Conservation (phyloP, 495 filamentous ascomycete genomes). For the Penicillium soppii region DNA sequence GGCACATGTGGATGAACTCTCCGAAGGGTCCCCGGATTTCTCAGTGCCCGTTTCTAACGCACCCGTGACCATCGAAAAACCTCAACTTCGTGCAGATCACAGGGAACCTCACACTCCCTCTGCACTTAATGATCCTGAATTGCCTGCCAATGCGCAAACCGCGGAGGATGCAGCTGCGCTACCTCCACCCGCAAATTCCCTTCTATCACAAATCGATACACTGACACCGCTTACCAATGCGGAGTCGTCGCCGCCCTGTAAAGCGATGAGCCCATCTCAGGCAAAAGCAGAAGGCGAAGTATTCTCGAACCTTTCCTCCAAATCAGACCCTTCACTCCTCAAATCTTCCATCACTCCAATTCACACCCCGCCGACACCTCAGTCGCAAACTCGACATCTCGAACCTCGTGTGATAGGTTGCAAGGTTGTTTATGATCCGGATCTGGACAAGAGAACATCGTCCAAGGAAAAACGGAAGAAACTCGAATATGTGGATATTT, state of each 20-base stretch:
- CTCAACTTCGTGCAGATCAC: conserved; percentile 7
- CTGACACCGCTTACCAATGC: conserved; percentile 75
- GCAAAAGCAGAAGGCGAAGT: conserved; percentile 33
- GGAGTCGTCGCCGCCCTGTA: conserved; percentile 71
- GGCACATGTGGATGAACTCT: conserved; percentile 17
- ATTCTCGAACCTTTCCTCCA: conserved; percentile 11
- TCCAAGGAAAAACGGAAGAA: conserved; percentile 67
- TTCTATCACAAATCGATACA: conserved; percentile 52
- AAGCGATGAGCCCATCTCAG: conserved; percentile 51
- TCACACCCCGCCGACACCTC: conserved; percentile 49
- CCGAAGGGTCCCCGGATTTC: conserved; percentile 1
- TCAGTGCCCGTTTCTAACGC: conserved; percentile 8
- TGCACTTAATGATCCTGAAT: conserved; percentile 55
- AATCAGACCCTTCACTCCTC: conserved; percentile 13
- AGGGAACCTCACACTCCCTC: conserved; percentile 13
- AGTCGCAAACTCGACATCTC: conserved; percentile 58
- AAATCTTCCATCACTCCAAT: conserved; percentile 46
- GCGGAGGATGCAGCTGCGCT: conserved; percentile 31
- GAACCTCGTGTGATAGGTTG: conserved; percentile 63
- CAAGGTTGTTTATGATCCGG: conserved; percentile 74
- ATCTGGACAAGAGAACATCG: conserved; percentile 59
- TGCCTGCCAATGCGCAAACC: conserved; percentile 58
- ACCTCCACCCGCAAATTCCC: conserved; percentile 33
- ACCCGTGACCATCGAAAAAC: conserved; percentile 14
- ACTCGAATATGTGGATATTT: conserved; percentile 70